Conservation (phyloP, 768 basidiomycete species). For the Tulasnella calospora region DNA sequence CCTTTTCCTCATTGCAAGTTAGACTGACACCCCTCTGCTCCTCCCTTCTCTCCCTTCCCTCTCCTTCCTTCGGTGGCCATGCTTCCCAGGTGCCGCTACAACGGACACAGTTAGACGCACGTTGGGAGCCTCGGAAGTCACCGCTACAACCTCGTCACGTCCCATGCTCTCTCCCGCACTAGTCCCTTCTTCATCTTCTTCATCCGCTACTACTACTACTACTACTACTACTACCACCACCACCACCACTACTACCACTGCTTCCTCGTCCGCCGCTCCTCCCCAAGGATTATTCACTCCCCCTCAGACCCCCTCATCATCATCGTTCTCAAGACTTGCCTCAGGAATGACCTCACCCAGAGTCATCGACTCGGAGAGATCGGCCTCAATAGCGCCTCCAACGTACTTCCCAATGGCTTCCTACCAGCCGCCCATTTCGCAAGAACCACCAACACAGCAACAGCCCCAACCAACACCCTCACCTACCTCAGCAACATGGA, state of each 20-base stretch:
- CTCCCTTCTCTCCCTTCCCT: neutral
- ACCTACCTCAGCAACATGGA: neutral
- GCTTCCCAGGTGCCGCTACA: conserved; percentile 7
- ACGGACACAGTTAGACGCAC: conserved; percentile 23
- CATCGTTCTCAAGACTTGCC: neutral
- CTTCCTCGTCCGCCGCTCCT: neutral
- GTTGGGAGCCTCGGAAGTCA: conserved; percentile 18
- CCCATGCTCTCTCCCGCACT: conserved; percentile 9
- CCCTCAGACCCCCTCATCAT: conserved; percentile 18
- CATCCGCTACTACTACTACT: neutral
- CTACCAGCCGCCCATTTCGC: conserved; percentile 6
- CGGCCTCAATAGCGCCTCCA: conserved; percentile 3
- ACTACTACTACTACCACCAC: neutral
- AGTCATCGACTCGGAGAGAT: conserved; percentile 14
- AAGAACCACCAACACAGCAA: neutral
- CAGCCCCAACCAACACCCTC: neutral
- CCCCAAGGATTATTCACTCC: conserved; percentile 22
- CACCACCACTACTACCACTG: neutral
- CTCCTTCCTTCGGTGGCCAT: conserved; percentile 6
- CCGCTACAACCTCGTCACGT: conserved; percentile 23
- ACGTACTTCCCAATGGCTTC: conserved; percentile 22
- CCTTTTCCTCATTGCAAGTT: conserved; percentile 2
- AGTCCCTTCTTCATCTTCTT: neutral
- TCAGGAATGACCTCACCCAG: neutral
- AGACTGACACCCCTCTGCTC: neutral